Percentiles rank a stretch among this genome's conserved stretches.
Conservation (phyloP, 495 filamentous ascomycete species). For the Niebla homalea region DNA sequence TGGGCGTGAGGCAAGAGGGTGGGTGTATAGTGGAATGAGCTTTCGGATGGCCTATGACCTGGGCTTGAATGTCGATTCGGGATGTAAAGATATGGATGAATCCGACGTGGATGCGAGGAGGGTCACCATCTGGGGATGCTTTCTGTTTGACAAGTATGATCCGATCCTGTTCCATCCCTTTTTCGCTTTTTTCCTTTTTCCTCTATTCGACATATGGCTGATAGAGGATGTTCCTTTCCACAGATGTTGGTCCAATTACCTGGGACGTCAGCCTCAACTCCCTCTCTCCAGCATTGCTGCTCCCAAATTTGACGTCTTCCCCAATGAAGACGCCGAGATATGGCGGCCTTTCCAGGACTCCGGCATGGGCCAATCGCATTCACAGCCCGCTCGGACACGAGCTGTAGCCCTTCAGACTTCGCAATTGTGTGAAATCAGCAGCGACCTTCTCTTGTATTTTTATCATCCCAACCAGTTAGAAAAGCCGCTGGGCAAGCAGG, state of each 20-base stretch:
- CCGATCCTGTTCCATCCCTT: too few species aligned
- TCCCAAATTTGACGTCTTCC: conserved; percentile 85
- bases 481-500: conserved; percentile 47
- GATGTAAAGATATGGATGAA: conserved; percentile 52
- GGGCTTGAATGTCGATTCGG: conserved; percentile 77
- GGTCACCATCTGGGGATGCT: conserved; percentile 98
- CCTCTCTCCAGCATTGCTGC: conserved; percentile 63
- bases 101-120: conserved; percentile 77
- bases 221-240: not conserved
- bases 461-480: conserved; percentile 65
- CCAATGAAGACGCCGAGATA: conserved; percentile 65
- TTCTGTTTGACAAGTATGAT: conserved; percentile 79
- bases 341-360: conserved; percentile 87
- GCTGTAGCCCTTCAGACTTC: conserved; percentile 73
- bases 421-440: conserved; percentile 80
- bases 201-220: too few species aligned
- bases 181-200: not conserved
- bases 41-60: conserved; percentile 98
- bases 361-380: conserved; percentile 52
- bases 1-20: conserved; percentile 86
- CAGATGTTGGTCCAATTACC: conserved; percentile 94
- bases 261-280: conserved; percentile 83
- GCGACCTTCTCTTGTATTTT: conserved; percentile 78
- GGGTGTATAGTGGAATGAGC: conserved; percentile 97
- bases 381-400: conserved; percentile 72